Evolutionary conservation across 768 basidiomycete species (phyloP), one percentile per base, ranked within the genome.

Genomic region (Hydnomerulius pinastri): DNA sequence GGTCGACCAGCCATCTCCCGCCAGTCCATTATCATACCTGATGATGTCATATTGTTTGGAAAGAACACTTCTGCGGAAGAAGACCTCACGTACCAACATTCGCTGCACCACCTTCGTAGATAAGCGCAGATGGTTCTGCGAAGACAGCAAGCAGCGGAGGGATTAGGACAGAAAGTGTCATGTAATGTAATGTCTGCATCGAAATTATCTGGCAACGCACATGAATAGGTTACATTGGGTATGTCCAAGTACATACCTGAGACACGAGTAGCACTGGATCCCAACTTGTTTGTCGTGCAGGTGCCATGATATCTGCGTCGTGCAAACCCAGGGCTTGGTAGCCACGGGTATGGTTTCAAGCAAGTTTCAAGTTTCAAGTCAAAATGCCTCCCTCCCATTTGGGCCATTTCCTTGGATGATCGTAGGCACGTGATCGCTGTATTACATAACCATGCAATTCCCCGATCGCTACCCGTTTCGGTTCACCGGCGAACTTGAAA

Each of bases 1-100:
- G 90, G 83, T 44, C 81, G 72, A 4, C 92, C 90, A 1, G 94
- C 89, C 83, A 99, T 87, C 69, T 98, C 90, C 39, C 93, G 79
- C 97, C 97, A 99, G 71, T 98, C 95, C 86, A 99, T 92, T 30
- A 98, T 75, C 87, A 93, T 91, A 3, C 87, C 88, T 87, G 53
- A 48, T 45, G 39, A 46, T 25, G 39, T 52, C 43, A 47, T 43
- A 17, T 50, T 17, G 44, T 39, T 17, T 30, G 46, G 32, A 17
- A 36, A 23, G 32, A n/a, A 27, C 27, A 29, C 13, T 24, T 25
- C 23, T 32, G 20, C 6, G 13, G 42, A 17, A 11, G 12, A 32
- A 28, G 55, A 29, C 15, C 18, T 43, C 50, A 68, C 84, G 53
- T 63, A 87, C 88, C 88, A 30, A 91, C 82, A 65, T 80, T 91